Evolutionary conservation across 768 basidiomycete genomes (phyloP).

Genomic region (Chalciporus pseudorubinellus): DNA sequence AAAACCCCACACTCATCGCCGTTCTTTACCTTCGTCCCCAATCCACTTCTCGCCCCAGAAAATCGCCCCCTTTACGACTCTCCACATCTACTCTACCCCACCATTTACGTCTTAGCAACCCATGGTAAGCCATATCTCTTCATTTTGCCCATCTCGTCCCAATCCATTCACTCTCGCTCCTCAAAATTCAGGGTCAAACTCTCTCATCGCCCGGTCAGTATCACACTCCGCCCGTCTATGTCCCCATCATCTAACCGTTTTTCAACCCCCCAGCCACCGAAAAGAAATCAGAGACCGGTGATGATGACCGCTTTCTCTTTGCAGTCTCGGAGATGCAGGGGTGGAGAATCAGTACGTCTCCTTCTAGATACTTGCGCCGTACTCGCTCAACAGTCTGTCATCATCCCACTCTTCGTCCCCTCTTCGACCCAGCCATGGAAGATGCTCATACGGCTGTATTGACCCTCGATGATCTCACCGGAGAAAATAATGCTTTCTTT

Average conservation of each 20-base stretch:
- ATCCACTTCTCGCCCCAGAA: neutral
- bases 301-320: constrained; percentile 68
- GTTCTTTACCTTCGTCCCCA: constrained; percentile 8
- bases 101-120: constrained; percentile 29
- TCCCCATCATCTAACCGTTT: neutral
- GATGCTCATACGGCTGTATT: constrained; percentile 84
- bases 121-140: constrained; percentile 25
- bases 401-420: neutral
- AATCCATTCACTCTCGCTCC: constrained; percentile 2
- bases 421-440: constrained; percentile 78
- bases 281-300: constrained; percentile 75
- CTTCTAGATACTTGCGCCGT: neutral
- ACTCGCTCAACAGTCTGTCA: constrained; percentile 1
- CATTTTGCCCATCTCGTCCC: neutral
- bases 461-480: constrained; percentile 53
- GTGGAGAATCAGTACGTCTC: constrained; percentile 91
- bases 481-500: constrained; percentile 74
- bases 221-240: constrained; percentile 1
- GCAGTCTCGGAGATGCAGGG: constrained; percentile 97
- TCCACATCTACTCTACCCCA: neutral
- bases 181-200: constrained; percentile 69
- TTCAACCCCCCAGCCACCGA: constrained; percentile 55
- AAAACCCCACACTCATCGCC: neutral
- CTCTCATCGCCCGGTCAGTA: constrained; percentile 73
- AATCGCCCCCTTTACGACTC: neutral